Conservation (phyloP, 305 asterid genomes). For the Coffea humblotiana region DNA sequence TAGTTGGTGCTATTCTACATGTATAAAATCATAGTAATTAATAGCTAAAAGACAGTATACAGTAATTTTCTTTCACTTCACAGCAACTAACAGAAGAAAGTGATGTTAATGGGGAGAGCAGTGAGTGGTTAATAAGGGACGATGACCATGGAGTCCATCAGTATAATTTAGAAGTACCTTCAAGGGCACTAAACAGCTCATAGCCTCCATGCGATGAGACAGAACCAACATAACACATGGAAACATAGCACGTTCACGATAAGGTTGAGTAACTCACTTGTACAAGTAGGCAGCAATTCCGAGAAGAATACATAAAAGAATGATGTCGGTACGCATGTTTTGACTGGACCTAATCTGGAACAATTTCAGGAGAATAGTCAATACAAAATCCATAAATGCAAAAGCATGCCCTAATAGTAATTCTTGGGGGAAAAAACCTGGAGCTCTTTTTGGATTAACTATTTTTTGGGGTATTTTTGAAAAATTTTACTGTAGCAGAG, state of each 20-base stretch:
- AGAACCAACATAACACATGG: neutral
- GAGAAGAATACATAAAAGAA: slow-evolving; percentile 64
- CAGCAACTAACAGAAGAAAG: too few species aligned
- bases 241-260: neutral
- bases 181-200: neutral
- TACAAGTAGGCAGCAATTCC: slow-evolving; percentile 73
- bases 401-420: neutral
- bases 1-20: neutral
- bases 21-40: neutral
- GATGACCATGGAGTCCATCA: neutral
- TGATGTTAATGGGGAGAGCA: neutral
- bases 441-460: too few species aligned
- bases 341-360: slow-evolving; percentile 62
- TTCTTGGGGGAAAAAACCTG: slow-evolving; percentile 30
- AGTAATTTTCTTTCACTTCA: neutral
- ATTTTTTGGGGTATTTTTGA: too few species aligned
- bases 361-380: slow-evolving; percentile 19
- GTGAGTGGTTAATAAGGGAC: too few species aligned
- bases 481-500: too few species aligned
- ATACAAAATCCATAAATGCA: neutral
- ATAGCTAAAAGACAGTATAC: neutral
- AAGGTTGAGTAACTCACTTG: slow-evolving; percentile 54
- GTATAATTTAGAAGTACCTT: neutral
- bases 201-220: neutral
- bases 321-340: slow-evolving; percentile 63